These are phyloP conservation scores for Nothophaeocryptopus gaeumannii DNA, from an alignment of 2,329 filamentous ascomycete species.

Conservation along the genomic window DNA sequence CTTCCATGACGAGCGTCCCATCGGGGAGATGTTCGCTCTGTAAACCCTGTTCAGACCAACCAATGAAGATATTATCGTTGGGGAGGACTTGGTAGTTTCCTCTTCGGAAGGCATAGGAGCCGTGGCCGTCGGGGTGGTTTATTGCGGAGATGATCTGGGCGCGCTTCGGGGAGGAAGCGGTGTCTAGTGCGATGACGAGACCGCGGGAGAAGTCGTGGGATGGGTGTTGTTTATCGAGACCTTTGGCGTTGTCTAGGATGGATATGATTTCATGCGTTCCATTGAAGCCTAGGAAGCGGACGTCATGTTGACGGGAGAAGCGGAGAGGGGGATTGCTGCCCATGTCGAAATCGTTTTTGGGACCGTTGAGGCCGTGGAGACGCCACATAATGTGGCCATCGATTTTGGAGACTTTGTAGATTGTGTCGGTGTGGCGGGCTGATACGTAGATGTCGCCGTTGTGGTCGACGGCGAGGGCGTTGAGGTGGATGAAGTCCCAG, in stretches of 20 bases:
- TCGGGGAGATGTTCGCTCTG: constrained; percentile 8
- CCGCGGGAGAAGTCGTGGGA: constrained; percentile 4
- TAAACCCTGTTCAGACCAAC: constrained; percentile 15
- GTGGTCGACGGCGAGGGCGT: constrained; percentile 39
- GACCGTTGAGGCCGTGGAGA: constrained; percentile 24
- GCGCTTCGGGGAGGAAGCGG: not conserved
- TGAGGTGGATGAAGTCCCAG: constrained; percentile 33
- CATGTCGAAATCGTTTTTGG: constrained; percentile 5
- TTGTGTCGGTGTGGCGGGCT: constrained; percentile 38
- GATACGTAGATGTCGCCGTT: constrained; percentile 41
- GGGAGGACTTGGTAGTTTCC: constrained; percentile 38
- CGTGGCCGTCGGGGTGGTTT: constrained; percentile 32
- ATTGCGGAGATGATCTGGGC: constrained; percentile 22
- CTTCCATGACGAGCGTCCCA: constrained; percentile 26
- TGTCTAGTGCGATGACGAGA: constrained; percentile 8
- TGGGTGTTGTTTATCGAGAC: constrained; percentile 4
- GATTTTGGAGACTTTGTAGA: constrained; percentile 38
- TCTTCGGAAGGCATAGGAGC: constrained; percentile 24
- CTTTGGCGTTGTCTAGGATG: constrained; percentile 14
- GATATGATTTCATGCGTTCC: constrained; percentile 11
- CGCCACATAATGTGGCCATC: constrained; percentile 40
- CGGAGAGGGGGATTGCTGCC: not conserved
- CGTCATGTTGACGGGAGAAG: constrained; percentile 19
- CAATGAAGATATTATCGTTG: constrained; percentile 32
- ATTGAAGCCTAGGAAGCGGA: constrained; percentile 5